A percentile compares a stretch with the other conserved stretches of the same genome.
phyloP scores from a whole-genome alignment of 164 flowering plant genomes.

The Amborella trichopoda region DNA sequence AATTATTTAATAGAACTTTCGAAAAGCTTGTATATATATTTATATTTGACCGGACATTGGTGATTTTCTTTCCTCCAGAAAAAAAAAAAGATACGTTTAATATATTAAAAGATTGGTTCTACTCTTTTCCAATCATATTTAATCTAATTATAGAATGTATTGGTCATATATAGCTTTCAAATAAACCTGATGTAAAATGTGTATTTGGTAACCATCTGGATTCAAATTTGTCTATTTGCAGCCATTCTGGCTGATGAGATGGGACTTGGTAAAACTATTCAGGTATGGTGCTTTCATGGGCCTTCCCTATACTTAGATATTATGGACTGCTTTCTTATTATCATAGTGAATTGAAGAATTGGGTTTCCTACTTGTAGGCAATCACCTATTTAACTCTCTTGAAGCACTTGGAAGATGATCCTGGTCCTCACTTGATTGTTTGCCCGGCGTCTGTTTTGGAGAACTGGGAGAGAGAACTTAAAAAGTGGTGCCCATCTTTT shows the following conservation, averaged over 20 bases:
- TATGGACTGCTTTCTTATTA: neutral
- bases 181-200: neutral
- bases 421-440: slow-evolving; percentile 92
- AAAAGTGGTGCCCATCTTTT: slow-evolving; percentile 91
- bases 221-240: slow-evolving; percentile 22
- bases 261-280: slow-evolving; percentile 98
- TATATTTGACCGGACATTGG: too few relatives aligned
- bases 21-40: too few relatives aligned
- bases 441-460: slow-evolving; percentile 96
- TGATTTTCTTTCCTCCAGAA: too few relatives aligned
- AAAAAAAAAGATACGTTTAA: too few relatives aligned
- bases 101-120: too few relatives aligned
- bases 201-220: neutral
- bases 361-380: slow-evolving; percentile 44
- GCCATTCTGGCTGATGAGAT: slow-evolving; percentile 99
- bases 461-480: slow-evolving; percentile 97
- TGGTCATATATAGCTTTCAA: neutral
- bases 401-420: slow-evolving; percentile 69
- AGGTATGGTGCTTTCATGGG: too few relatives aligned
- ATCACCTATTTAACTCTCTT: slow-evolving; percentile 72
- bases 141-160: too few relatives aligned
- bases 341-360: too few relatives aligned
- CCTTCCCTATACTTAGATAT: too few relatives aligned
- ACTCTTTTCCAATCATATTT: too few relatives aligned
- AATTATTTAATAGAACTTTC: too few relatives aligned